Base-by-base conservation (phyloP, 495 filamentous ascomycete species). In the Bathelium albidoporum region DNA sequence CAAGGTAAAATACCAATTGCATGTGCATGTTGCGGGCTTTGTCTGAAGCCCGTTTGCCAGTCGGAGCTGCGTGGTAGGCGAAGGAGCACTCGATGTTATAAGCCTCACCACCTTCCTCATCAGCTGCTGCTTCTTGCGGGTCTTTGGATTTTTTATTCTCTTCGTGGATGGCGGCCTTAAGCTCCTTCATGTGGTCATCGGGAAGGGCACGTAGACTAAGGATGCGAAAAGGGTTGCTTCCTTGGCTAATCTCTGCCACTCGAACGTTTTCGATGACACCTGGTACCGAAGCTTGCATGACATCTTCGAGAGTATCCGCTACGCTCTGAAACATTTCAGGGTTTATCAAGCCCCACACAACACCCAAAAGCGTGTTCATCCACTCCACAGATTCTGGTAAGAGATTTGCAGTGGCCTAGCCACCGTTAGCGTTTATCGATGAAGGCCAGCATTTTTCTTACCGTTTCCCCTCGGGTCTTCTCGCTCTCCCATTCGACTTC, bases 51-150 rank as follows among this genome's bases (percentile, higher is more conserved):
- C 84, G 80, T 58, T 81, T 82, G 16, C 78, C 75, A n/a, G 81
- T 84, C 1, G 92, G 91, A 66, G 85, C 83, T 3, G 93, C 91
- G 69, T 96, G 90, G 71, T 97, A 97, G 0, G 91, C 93, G 73
- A 97, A 89, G 0, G 90, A 88, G n/a, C 85, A 85, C 72, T 97
- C 93, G 55, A 97, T 78, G 63, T 97, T 97, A 75, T 97, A 97
- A 68, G 89, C 95, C 62, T 92, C 90, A 3, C 91, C 91, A 12
- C 90, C 92, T 70, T 95, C 89, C 73, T 96, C 91, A 60, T 92
- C 86, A 9, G 92, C 93, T 9, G 89, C 89, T 16, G 89, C 81
- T 74, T 96, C 90, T 69, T 97, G 84, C 1, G 90, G 87, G 66
- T 96, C 91, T 72, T 90, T 91, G 49, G 77, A 83, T 74, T 90